These are phyloP conservation scores for Neocucurbitaria cava DNA, from an alignment of 2,329 filamentous ascomycete genomes.

Conservation along the genomic window DNA sequence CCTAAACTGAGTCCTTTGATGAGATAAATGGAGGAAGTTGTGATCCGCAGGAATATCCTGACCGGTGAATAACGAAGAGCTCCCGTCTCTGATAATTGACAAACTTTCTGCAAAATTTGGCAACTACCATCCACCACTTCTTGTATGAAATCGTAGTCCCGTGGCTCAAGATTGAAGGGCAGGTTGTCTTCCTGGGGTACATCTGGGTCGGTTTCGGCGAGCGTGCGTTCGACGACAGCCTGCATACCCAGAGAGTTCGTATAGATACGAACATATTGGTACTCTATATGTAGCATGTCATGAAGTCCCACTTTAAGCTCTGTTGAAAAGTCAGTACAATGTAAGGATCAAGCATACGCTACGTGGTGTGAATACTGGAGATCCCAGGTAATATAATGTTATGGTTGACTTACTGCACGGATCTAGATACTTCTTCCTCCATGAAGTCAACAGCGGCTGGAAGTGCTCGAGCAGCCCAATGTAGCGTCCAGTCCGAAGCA, in stretches of 20 bases:
- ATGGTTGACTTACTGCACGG: conserved; percentile 40
- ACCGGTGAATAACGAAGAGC: conserved; percentile 61
- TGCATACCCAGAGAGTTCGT: conserved; percentile 62
- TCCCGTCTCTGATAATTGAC: conserved; percentile 55
- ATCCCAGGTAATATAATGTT: background rate
- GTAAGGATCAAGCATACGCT: background rate
- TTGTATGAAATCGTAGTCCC: conserved; percentile 63
- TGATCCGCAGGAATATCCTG: conserved; percentile 61
- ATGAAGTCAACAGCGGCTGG: conserved; percentile 49
- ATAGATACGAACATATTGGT: conserved; percentile 53
- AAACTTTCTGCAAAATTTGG: conserved; percentile 59
- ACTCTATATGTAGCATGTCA: conserved; percentile 62
- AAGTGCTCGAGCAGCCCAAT: conserved; percentile 58
- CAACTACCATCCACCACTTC: conserved; percentile 63
- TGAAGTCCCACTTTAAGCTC: conserved; percentile 50
- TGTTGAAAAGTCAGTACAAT: conserved; percentile 13
- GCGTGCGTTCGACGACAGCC: conserved; percentile 62
- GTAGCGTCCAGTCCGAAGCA: conserved; percentile 58
- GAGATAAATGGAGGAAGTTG: conserved; percentile 63
- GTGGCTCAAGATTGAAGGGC: conserved; percentile 54
- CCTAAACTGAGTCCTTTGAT: conserved; percentile 60
- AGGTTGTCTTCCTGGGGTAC: conserved; percentile 49
- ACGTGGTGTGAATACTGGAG: background rate
- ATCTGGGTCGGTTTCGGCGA: conserved; percentile 49
- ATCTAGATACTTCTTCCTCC: conserved; percentile 50